Percentiles rank a stretch among this genome's conserved stretches.
phyloP scores from a whole-genome alignment of 148 eudicot genomes.

The Pharnaceum exiguum region DNA sequence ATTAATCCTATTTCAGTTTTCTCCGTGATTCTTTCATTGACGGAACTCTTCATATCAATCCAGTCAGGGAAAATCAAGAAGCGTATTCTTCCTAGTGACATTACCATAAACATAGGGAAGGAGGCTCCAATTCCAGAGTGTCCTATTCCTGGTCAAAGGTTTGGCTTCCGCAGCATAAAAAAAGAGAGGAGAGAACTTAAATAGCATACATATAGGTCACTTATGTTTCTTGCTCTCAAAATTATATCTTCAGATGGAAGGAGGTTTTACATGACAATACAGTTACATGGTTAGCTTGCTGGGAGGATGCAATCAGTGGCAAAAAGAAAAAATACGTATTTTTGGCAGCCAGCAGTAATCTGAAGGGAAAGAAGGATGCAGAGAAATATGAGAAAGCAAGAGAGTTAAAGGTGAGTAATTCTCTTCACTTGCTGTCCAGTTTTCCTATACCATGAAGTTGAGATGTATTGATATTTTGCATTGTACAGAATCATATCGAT shows the following conservation, averaged over 20 bases:
- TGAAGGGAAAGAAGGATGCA: conserved; percentile 75
- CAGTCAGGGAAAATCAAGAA: conserved; percentile 80
- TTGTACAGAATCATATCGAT: conserved; percentile 45
- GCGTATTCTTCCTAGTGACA: conserved; percentile 63
- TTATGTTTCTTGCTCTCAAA: too few relatives aligned
- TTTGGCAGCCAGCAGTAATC: conserved; percentile 68
- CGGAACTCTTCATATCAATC: not conserved
- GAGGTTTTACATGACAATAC: conserved; percentile 73
- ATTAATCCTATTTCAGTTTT: not conserved
- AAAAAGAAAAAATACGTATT: conserved; percentile 72
- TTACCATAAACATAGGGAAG: conserved; percentile 72
- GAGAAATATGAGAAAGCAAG: conserved; percentile 80
- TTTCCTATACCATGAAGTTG: not conserved
- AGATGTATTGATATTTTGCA: not conserved
- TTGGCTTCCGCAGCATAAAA: not conserved
- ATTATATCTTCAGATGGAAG: conserved; percentile 92
- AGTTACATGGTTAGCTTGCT: conserved; percentile 79
- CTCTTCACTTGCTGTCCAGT: not conserved
- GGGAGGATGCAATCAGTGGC: conserved; percentile 74
- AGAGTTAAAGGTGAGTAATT: conserved; percentile 42
- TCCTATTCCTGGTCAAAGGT: conserved; percentile 73
- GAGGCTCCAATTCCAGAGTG: conserved; percentile 68
- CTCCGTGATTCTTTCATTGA: too few relatives aligned
- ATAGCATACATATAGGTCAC: too few relatives aligned
- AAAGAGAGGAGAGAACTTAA: conserved; percentile 5